Conservation (phyloP, 257 asterid genomes). For the Solanum rostratum region DNA sequence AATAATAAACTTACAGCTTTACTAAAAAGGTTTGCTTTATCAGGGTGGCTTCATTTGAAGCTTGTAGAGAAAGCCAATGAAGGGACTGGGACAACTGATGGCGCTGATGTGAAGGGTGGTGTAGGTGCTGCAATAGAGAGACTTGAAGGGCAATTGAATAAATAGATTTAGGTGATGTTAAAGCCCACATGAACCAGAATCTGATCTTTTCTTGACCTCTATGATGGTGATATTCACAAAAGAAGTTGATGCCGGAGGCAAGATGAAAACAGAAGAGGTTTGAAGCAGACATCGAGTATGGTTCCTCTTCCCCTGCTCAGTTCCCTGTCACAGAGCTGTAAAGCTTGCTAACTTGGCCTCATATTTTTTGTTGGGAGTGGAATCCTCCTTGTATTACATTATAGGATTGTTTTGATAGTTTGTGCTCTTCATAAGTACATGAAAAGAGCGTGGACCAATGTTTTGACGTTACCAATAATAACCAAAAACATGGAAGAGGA, state of each 20-base stretch:
- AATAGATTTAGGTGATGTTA: slow-evolving; percentile 15
- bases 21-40: slow-evolving; percentile 4
- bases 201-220: not conserved
- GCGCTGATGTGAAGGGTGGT: slow-evolving; percentile 29
- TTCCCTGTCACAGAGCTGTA: not conserved
- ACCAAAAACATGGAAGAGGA: not conserved
- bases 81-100: slow-evolving; percentile 19
- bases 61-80: slow-evolving; percentile 85
- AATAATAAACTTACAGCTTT: not conserved
- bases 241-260: not conserved
- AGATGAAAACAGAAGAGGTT: not conserved
- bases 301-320: not conserved
- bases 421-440: not conserved
- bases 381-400: not conserved
- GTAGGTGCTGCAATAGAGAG: slow-evolving; percentile 65
- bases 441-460: not conserved
- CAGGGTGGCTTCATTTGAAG: slow-evolving; percentile 94
- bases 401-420: not conserved
- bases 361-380: not conserved
- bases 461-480: not conserved
- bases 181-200: not conserved
- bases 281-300: not conserved
- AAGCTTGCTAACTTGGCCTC: not conserved
- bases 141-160: slow-evolving; percentile 46
- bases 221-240: not conserved